phyloP scores from a whole-genome alignment of 805 yeast species.

The Candida peoriensis region DNA sequence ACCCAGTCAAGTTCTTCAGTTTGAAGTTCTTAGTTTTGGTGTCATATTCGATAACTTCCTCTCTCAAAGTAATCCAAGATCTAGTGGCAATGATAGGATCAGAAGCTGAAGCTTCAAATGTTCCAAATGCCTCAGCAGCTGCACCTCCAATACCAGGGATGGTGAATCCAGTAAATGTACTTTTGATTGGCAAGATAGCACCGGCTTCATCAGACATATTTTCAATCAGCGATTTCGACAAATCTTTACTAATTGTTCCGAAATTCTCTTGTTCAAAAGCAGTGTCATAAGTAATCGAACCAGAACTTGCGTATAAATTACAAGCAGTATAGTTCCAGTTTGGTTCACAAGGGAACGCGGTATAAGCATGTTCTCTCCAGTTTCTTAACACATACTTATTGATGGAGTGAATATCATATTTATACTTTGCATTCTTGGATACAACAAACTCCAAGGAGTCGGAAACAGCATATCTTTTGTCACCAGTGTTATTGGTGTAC shows the following conservation, averaged over 20 bases:
- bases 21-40: neutral
- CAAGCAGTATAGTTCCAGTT: neutral
- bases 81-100: neutral
- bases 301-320: neutral
- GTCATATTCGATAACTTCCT: neutral
- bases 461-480: neutral
- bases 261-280: neutral
- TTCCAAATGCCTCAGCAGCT: neutral
- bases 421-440: neutral
- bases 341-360: neutral
- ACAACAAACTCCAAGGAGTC: neutral
- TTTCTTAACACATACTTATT: neutral
- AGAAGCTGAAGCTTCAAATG: neutral
- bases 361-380: neutral
- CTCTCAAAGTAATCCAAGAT: neutral
- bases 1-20: neutral
- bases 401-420: neutral
- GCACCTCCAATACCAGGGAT: neutral
- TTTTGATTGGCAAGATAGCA: neutral
- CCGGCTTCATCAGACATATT: neutral
- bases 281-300: neutral
- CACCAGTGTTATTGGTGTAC: neutral
- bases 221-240: neutral
- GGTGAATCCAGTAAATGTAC: neutral
- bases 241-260: neutral